phyloP scores from a whole-genome alignment of 495 filamentous ascomycete species.

The Parmelia sp. region DNA sequence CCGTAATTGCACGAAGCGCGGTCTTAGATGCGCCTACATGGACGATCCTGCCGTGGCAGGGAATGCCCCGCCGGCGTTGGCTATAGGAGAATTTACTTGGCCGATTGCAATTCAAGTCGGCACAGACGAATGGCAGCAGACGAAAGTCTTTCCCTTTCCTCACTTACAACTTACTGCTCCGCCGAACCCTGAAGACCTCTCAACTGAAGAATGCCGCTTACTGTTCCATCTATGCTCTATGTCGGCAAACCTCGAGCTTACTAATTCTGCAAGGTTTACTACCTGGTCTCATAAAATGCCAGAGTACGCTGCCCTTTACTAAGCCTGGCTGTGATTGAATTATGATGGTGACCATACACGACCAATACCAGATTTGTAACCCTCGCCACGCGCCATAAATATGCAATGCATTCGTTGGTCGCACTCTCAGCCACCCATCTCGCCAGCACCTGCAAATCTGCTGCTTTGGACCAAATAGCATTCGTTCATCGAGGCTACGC shows the following conservation, averaged over 20 bases:
- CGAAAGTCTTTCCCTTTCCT: background rate
- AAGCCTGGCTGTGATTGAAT: background rate
- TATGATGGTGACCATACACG: background rate
- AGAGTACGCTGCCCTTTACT: background rate
- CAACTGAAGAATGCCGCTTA: conserved; percentile 5
- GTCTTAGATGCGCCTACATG: conserved; percentile 6
- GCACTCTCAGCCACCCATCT: conserved; percentile 3
- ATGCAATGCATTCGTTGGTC: background rate
- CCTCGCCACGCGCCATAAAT: background rate
- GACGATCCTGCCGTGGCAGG: background rate
- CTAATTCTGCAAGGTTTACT: background rate
- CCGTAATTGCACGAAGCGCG: conserved; percentile 1
- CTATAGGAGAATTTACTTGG: background rate
- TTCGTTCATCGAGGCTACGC: background rate
- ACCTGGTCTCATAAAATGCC: background rate
- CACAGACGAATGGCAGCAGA: background rate
- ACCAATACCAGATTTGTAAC: background rate
- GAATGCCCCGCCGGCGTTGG: background rate
- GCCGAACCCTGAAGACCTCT: background rate
- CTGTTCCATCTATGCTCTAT: background rate
- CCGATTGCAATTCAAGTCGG: background rate
- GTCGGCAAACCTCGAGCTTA: background rate
- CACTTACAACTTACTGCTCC: background rate
- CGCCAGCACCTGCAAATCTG: background rate
- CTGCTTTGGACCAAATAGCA: background rate